A percentile compares a stretch with the other conserved stretches of the same genome.
Evolutionary conservation across 164 flowering plant species (phyloP).

Genomic region (Aristolochia fimbriata): DNA sequence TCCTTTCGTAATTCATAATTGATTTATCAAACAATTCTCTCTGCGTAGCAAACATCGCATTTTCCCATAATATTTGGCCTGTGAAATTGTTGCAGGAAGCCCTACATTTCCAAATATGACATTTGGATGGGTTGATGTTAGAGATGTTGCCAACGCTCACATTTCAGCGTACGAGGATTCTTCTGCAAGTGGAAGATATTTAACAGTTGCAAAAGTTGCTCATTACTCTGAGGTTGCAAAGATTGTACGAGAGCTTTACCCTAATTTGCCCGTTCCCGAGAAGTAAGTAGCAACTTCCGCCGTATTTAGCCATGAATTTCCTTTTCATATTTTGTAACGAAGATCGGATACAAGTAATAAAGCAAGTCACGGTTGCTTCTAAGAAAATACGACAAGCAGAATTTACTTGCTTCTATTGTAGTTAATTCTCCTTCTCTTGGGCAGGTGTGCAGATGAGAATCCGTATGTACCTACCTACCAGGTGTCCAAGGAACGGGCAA

Average conservation of each 20-base stretch:
- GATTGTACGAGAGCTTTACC: slow-evolving; percentile 36
- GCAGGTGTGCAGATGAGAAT: slow-evolving; percentile 69
- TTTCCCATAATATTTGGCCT: too few species aligned
- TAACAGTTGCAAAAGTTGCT: slow-evolving; percentile 33
- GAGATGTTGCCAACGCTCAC: slow-evolving; percentile 59
- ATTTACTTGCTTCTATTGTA: too few species aligned
- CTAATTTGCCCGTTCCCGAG: slow-evolving; percentile 29
- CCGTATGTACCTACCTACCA: slow-evolving; percentile 45
- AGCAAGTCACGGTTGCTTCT: too few species aligned
- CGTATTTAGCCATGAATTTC: too few species aligned
- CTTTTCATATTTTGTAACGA: too few species aligned
- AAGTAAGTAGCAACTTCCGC: slow-evolving; percentile 23
- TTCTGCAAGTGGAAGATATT: slow-evolving; percentile 59
- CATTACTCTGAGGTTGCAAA: slow-evolving; percentile 30
- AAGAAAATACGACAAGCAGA: too few species aligned
- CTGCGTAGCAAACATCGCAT: too few species aligned
- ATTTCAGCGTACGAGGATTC: slow-evolving; percentile 52
- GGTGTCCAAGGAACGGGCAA: slow-evolving; percentile 42
- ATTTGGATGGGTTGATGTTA: slow-evolving; percentile 42
- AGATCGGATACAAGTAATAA: too few species aligned
- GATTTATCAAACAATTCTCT: too few species aligned
- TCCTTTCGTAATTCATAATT: too few species aligned
- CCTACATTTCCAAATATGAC: slow-evolving; percentile 26
- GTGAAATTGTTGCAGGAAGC: slow-evolving; percentile 18
- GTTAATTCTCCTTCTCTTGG: background rate